Conservation (phyloP, 1,284 basidiomycete genomes). For the Ceraceosorus guamensis region DNA sequence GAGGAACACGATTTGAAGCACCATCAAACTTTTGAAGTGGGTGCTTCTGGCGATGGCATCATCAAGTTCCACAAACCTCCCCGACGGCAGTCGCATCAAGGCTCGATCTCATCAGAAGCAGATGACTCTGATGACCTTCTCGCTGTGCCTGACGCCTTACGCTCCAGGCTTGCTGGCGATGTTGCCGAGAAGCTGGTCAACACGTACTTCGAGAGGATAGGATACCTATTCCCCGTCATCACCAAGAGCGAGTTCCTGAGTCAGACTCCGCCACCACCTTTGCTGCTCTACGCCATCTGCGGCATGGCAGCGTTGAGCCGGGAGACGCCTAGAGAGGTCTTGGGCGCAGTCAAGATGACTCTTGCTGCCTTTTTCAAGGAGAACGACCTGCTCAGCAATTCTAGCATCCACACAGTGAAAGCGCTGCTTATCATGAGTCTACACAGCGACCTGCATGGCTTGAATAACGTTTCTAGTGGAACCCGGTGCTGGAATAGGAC, state of each 20-base stretch:
- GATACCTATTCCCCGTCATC: conserved; percentile 77
- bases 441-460: conserved; percentile 55
- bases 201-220: conserved; percentile 77
- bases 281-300: conserved; percentile 86
- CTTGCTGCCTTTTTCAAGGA: conserved; percentile 59
- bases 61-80: conserved; percentile 68
- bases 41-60: conserved; percentile 70
- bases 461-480: conserved; percentile 44
- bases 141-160: conserved; percentile 22
- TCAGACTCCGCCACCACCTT: conserved; percentile 63
- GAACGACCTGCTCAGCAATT: conserved; percentile 81
- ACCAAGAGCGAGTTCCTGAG: conserved; percentile 75
- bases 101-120: conserved; percentile 5
- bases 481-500: conserved; percentile 46
- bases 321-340: conserved; percentile 70
- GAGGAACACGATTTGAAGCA: conserved; percentile 69
- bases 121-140: conserved; percentile 6
- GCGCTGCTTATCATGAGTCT: conserved; percentile 74
- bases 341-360: conserved; percentile 75
- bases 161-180: conserved; percentile 32
- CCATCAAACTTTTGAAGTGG: conserved; percentile 52
- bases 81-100: conserved; percentile 3
- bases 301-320: conserved; percentile 78
- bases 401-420: conserved; percentile 80
- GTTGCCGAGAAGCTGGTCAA: conserved; percentile 68